Conservation (phyloP, 2,329 filamentous ascomycete species). For the Leptographium radiaticola region DNA sequence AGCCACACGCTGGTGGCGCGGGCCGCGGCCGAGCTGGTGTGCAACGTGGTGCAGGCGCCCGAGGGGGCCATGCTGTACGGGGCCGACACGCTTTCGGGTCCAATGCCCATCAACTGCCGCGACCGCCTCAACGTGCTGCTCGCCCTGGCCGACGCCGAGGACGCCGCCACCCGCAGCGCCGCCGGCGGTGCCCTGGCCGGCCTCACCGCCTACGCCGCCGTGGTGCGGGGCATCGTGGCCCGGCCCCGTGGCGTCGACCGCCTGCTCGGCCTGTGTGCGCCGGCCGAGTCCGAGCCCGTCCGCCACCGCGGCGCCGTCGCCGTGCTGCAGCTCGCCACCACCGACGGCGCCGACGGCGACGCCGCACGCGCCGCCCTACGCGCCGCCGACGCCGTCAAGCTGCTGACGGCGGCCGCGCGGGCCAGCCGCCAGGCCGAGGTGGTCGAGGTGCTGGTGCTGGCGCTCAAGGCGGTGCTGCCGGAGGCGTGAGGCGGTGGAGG, state of each 20-base stretch:
- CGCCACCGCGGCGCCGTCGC: conserved; percentile 63
- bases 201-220: conserved; percentile 64
- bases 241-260: conserved; percentile 60
- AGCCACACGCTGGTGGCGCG: conserved; percentile 65
- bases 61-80: conserved; percentile 55
- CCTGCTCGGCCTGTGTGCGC: conserved; percentile 68
- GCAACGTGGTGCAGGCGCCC: conserved; percentile 68
- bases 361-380: conserved; percentile 47
- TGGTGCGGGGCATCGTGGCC: conserved; percentile 57
- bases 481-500: conserved; percentile 7
- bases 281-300: conserved; percentile 61
- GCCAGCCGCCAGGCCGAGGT: conserved; percentile 57
- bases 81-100: conserved; percentile 35
- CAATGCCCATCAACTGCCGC: conserved; percentile 24
- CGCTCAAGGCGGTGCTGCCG: conserved; percentile 53
- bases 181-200: conserved; percentile 82
- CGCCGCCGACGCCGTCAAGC: conserved; percentile 49
- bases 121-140: conserved; percentile 73
- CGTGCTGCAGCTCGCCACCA: conserved; percentile 57
- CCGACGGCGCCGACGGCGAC: conserved; percentile 51
- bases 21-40: conserved; percentile 77
- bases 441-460: conserved; percentile 56
- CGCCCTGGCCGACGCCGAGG: conserved; percentile 77
- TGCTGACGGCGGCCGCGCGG: conserved; percentile 56
- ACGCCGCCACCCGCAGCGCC: conserved; percentile 64